Base-by-base conservation (phyloP, 306 rosid genomes). In the Vachellia collinsii region DNA sequence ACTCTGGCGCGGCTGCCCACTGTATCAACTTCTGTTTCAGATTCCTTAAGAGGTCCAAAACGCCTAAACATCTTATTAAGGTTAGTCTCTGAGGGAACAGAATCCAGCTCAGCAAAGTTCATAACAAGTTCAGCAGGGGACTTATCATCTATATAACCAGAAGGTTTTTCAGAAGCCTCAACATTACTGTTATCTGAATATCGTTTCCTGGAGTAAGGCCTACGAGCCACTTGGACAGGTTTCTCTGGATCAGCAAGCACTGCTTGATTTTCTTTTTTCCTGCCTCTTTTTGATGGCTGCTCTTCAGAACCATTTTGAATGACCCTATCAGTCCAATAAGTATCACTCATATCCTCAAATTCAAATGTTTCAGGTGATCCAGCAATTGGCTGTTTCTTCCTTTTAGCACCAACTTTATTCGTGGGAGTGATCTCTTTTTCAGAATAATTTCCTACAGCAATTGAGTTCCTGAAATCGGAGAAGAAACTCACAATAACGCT, bases 301-400 rank as follows among this genome's bases (percentile, higher is more conserved):
- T 85, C 98, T 85, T 95, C 99, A 58, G 85, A 76, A 29, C 95
- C 98, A 87, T 91, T 95, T 78, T 91, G 91, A 71, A 95, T 86
- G 74, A 95, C 97, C 84, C 92, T 93, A 84, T 95, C 98, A 8
- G 97, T 95, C 99, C 99, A 91, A 62, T 95, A 95, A 43, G 96
- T 90, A 83, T 95, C 98, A 64, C 88, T 93, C 99, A 91, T 93
- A 81, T 93, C 99, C 79, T 94, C 97, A 81, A 94, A 94, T 83
- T 94, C 99, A 88, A 91, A 94, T 78, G 97, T 86, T 76, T 89
- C 92, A 4, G 97, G 91, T 46, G 79, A 70, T 58, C 87, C 91
- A 80, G 39, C 68, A 20, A 78, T 25, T 11, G 82, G 63, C 20
- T 70, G 72, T 70, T 77, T 87, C 88, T 87, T 93, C 90, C 91